These are phyloP conservation scores for Pestalotiopsis sp. DNA, from an alignment of 2,329 filamentous ascomycete species.

Conservation along the genomic window DNA sequence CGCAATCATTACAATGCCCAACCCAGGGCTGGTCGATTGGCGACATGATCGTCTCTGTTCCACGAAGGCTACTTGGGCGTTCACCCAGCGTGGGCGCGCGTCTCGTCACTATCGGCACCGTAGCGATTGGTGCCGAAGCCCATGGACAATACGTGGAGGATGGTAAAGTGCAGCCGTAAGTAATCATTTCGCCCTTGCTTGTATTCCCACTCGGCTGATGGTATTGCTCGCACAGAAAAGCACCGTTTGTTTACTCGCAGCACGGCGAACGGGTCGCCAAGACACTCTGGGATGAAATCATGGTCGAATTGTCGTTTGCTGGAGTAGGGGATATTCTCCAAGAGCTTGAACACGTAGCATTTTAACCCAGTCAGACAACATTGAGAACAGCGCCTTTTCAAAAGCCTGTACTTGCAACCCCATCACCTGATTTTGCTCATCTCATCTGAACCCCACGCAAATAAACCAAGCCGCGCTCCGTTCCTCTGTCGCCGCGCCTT, in stretches of 20 bases:
- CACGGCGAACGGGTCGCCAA: background rate
- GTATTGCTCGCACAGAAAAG: background rate
- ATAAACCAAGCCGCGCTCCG: background rate
- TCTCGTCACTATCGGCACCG: constrained; percentile 18
- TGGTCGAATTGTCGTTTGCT: background rate
- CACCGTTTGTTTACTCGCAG: background rate
- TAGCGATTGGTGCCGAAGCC: constrained; percentile 18
- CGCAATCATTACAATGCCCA: constrained; percentile 22
- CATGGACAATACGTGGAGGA: constrained; percentile 16
- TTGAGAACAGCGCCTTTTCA: too few species aligned
- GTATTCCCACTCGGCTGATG: background rate
- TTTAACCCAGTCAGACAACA: too few species aligned
- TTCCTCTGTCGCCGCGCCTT: constrained; percentile 3
- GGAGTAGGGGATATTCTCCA: constrained; percentile 9
- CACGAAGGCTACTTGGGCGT: background rate
- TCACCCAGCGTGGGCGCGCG: background rate
- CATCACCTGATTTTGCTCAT: background rate
- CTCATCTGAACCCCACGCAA: background rate
- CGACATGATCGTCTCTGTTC: background rate
- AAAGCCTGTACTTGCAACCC: background rate
- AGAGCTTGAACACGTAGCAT: background rate
- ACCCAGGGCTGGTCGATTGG: constrained; percentile 13
- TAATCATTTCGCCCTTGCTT: background rate
- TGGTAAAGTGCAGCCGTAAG: constrained; percentile 15
- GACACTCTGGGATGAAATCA: constrained; percentile 1